Percentiles rank a stretch among this genome's conserved stretches.
phyloP scores from a whole-genome alignment of 2,329 filamentous ascomycete species.

The Sphaerulina musiva region DNA sequence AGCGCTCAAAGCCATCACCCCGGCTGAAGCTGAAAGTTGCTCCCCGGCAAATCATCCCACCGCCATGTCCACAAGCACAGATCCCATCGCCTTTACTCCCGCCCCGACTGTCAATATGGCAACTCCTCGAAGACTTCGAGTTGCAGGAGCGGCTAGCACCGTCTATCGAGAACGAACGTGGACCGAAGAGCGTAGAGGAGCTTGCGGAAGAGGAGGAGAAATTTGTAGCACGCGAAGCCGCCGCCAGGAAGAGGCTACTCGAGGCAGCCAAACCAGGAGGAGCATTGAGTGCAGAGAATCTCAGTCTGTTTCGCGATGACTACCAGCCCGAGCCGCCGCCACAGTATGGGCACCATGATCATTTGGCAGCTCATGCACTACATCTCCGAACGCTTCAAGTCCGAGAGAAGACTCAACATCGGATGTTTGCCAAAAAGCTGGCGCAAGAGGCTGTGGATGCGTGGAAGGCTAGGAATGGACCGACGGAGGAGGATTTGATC shows the following conservation, averaged over 20 bases:
- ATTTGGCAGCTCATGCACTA: constrained; percentile 69
- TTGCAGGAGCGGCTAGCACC: constrained; percentile 32
- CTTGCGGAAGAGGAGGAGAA: constrained; percentile 23
- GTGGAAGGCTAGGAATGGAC: constrained; percentile 67
- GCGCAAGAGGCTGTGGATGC: constrained; percentile 72
- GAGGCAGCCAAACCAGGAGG: constrained; percentile 69
- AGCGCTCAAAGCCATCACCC: constrained; percentile 23
- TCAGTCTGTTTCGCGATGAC: constrained; percentile 45
- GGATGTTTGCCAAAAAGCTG: constrained; percentile 66
- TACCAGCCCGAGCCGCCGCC: constrained; percentile 61
- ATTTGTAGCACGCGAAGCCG: constrained; percentile 27
- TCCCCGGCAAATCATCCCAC: constrained; percentile 19
- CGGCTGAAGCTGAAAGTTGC: constrained; percentile 29
- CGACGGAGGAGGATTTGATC: constrained; percentile 72
- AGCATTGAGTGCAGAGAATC: constrained; percentile 57
- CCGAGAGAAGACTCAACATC: constrained; percentile 72
- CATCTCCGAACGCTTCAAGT: constrained; percentile 76
- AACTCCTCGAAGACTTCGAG: constrained; percentile 31
- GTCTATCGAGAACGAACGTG: constrained; percentile 29
- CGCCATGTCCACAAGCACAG: constrained; percentile 31
- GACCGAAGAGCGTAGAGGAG: constrained; percentile 25
- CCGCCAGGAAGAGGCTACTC: constrained; percentile 50
- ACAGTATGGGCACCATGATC: constrained; percentile 82
- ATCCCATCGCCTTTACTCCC: constrained; percentile 25
- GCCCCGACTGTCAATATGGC: constrained; percentile 28